phyloP scores from a whole-genome alignment of 306 rosid genomes.

The Trifolium dubium region DNA sequence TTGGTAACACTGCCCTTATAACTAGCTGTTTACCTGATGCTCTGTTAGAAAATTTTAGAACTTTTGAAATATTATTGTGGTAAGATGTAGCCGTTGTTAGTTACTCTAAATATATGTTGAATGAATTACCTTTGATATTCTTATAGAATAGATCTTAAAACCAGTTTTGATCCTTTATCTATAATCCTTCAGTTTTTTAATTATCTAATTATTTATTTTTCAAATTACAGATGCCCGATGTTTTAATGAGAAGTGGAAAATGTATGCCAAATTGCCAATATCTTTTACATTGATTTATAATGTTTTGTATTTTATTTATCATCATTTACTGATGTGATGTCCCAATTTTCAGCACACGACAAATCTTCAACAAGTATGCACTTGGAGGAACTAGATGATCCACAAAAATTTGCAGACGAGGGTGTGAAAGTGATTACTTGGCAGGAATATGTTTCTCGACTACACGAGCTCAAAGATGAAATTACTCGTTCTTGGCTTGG shows the following conservation, averaged over 20 bases:
- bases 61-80: constrained; percentile 26
- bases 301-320: constrained; percentile 30
- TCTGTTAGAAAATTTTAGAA: constrained; percentile 27
- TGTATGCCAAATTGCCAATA: constrained; percentile 62
- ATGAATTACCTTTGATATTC: constrained; percentile 27
- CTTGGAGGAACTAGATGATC: constrained; percentile 82
- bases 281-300: constrained; percentile 36
- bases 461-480: constrained; percentile 92
- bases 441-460: constrained; percentile 78
- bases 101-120: constrained; percentile 4
- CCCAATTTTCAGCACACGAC: constrained; percentile 63
- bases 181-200: constrained; percentile 33
- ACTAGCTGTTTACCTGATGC: constrained; percentile 16
- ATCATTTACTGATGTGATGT: constrained; percentile 34
- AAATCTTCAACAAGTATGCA: constrained; percentile 74
- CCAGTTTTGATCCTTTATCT: constrained; percentile 24
- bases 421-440: constrained; percentile 74
- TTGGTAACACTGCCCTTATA: neutral
- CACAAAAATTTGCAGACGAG: constrained; percentile 66
- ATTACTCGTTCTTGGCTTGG: constrained; percentile 77
- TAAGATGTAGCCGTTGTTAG: constrained; percentile 26
- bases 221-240: constrained; percentile 74
- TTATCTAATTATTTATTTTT: constrained; percentile 39
- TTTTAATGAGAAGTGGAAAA: constrained; percentile 75
- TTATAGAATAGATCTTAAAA: constrained; percentile 19